phyloP scores from a whole-genome alignment of 202 grass and related monocot species.

The Bolboschoenoplectus hybrid region DNA sequence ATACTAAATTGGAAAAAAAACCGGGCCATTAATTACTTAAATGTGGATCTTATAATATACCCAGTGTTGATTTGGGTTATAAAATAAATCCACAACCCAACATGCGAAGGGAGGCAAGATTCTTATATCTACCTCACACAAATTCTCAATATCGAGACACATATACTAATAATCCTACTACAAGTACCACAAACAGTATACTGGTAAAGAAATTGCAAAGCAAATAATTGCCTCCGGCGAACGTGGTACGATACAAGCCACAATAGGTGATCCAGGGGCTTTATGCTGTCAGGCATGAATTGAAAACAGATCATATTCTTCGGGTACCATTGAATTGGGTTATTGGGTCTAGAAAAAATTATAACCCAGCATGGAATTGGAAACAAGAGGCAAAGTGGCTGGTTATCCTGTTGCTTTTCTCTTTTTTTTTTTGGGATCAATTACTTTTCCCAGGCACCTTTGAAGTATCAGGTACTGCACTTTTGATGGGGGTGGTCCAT shows the following conservation, averaged over 20 bases:
- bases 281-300: not conserved
- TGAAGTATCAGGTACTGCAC: conserved; percentile 38
- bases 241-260: not conserved
- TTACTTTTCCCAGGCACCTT: conserved; percentile 26
- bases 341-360: not conserved
- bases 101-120: not conserved
- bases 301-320: not conserved
- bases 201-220: not conserved
- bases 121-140: not conserved
- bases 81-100: not conserved
- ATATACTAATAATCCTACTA: not conserved
- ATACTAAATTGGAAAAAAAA: not conserved
- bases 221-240: not conserved
- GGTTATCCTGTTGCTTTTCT: conserved; percentile 33
- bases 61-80: not conserved
- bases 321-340: not conserved
- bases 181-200: not conserved
- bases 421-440: conserved; percentile 31
- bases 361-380: conserved; percentile 28
- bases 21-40: not conserved
- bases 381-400: conserved; percentile 24
- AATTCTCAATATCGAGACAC: not conserved
- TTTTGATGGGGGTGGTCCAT: conserved; percentile 10
- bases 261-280: not conserved
- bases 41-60: not conserved